Evolutionary conservation across 225 moss, liverwort and hornwort species (phyloP), one percentile per base, ranked within the genome.

Genomic region (Climacium dendroides): DNA sequence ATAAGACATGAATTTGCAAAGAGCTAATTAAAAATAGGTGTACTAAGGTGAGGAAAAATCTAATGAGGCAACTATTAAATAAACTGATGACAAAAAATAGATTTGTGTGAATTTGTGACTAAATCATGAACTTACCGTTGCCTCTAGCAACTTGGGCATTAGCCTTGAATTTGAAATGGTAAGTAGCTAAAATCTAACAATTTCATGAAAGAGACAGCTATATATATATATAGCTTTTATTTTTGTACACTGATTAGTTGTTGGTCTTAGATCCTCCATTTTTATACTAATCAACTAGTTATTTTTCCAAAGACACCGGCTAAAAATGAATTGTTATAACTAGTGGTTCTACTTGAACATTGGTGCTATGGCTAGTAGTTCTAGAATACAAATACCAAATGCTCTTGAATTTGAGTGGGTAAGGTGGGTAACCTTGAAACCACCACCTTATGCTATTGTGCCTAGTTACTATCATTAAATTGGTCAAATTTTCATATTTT

Each of bases 301-400:
- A 60, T 26, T 60, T 60, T 28, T 1, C 28, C 3, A 13, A 60
- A 26, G 7, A 7, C 28, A 60, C 3, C 0, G 0, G 9, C 9
- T 18, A 63, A 8, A 7, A 30, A 34, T 63, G 63, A 63, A 63
- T 9, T n/a, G n/a, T n/a, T n/a, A n/a, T 34, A 63, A 63, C 9
- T 2, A 3, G 5, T 0, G 5, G 1, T 28, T 34, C 9, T 5
- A 5, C 6, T 34, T 3, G 0, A 63, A 34, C 34, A 63, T 63
- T 18, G 32, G 63, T 63, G 9, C 17, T 2, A 63, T 16, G 2
- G 32, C 16, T 62, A 15, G 62, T 29, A 66, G n/a, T 35, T 66
- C 6, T 6, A 66, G 2, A 22, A 66, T 22, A 12, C 12, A 66
- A 37, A 18, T 66, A 37, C 12, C 22, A 67, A 67, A 34, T 64